Conservation (phyloP, 768 basidiomycete species). For the Termitomyces sp. region DNA sequence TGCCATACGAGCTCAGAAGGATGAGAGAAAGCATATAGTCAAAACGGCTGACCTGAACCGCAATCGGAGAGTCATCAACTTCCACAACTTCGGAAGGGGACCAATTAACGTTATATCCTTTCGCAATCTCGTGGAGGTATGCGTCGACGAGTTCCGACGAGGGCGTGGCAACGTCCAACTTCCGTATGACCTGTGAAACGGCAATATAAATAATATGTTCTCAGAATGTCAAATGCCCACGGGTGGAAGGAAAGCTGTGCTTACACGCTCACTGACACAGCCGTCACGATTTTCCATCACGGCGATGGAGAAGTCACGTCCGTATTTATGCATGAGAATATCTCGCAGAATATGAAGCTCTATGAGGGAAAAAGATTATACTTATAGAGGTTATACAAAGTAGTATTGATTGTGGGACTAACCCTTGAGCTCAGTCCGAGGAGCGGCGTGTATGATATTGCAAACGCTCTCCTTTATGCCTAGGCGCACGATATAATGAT, state of each 20-base stretch:
- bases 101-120: conserved; percentile 81
- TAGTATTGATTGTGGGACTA: neutral
- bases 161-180: conserved; percentile 71
- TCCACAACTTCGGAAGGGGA: conserved; percentile 24
- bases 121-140: conserved; percentile 87
- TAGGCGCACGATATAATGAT: conserved; percentile 10
- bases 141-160: conserved; percentile 76
- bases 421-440: conserved; percentile 90
- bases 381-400: neutral
- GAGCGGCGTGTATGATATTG: conserved; percentile 87
- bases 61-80: conserved; percentile 30
- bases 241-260: conserved; percentile 22
- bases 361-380: conserved; percentile 26
- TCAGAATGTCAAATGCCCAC: neutral
- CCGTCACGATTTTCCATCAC: conserved; percentile 83
- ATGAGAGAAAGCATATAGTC: neutral
- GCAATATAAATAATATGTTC: conserved; percentile 1
- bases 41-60: conserved; percentile 37
- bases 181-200: conserved; percentile 63
- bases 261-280: conserved; percentile 82
- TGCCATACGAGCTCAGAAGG: neutral
- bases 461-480: conserved; percentile 77
- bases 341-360: conserved; percentile 91
- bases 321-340: conserved; percentile 94
- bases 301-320: conserved; percentile 83